phyloP scores from a whole-genome alignment of 257 asterid species.

The Ehretia macrophylla region DNA sequence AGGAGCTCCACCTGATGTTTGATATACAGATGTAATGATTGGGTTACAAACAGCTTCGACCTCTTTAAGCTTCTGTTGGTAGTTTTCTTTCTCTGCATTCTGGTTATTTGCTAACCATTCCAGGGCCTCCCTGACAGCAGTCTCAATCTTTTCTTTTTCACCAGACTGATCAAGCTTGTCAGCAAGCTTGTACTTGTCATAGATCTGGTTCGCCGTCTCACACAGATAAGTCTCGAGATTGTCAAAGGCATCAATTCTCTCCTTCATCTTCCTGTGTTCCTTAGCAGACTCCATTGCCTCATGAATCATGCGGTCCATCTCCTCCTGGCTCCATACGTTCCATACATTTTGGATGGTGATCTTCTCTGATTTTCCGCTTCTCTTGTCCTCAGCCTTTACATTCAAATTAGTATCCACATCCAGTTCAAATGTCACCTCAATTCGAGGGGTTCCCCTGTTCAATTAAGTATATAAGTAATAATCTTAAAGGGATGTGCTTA shows the following conservation, averaged over 20 bases:
- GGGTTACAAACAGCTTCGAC: constrained; percentile 16
- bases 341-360: constrained; percentile 1
- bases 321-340: constrained; percentile 9
- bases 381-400: constrained; percentile 15
- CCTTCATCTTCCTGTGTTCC: constrained; percentile 11
- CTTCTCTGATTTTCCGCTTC: constrained; percentile 6
- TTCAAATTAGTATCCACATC: constrained; percentile 12
- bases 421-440: constrained; percentile 13
- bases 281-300: constrained; percentile 11
- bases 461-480: not conserved
- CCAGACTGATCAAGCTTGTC: constrained; percentile 8
- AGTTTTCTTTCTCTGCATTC: constrained; percentile 8
- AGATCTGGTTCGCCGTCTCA: constrained; percentile 13
- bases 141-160: constrained; percentile 13
- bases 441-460: constrained; percentile 17
- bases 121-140: constrained; percentile 12
- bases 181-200: constrained; percentile 14
- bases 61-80: constrained; percentile 11
- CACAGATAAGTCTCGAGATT: constrained; percentile 9
- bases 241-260: constrained; percentile 12
- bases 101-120: constrained; percentile 12
- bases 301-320: constrained; percentile 7
- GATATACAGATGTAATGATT: constrained; percentile 13
- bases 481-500: no score
- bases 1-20: constrained; percentile 15